A percentile compares a stretch with the other conserved stretches of the same genome.
Evolutionary conservation across 768 basidiomycete genomes (phyloP).

Genomic region (Pulveroboletus sp.): DNA sequence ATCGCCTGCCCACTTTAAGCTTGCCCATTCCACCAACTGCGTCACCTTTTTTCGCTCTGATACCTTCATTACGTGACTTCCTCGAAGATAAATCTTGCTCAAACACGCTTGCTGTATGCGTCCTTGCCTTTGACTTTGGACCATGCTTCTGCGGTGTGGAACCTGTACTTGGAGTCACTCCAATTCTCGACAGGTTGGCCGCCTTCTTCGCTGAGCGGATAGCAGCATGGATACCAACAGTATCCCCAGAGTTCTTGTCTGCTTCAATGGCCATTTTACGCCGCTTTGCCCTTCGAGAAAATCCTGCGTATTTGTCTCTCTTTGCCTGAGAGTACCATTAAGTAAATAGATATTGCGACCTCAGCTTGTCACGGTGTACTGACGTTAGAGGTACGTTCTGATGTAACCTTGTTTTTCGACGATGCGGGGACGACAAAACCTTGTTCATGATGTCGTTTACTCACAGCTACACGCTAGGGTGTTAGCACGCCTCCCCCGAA

Average conservation of each 20-base stretch:
- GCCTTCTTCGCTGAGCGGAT: constrained; percentile 88
- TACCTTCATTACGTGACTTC: constrained; percentile 47
- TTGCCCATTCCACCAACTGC: constrained; percentile 50
- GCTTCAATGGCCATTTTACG: constrained; percentile 83
- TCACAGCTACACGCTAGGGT: constrained; percentile 48
- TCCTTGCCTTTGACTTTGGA: constrained; percentile 28
- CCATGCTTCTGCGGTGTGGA: constrained; percentile 33
- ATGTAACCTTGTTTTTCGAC: constrained; percentile 34
- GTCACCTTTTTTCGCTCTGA: constrained; percentile 62
- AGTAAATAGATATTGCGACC: constrained; percentile 4
- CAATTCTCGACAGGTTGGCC: constrained; percentile 69
- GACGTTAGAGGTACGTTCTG: constrained; percentile 41
- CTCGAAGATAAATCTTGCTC: constrained; percentile 56
- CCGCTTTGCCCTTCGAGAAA: constrained; percentile 84
- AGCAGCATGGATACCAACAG: constrained; percentile 58
- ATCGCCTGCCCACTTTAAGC: constrained; percentile 40
- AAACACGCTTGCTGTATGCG: constrained; percentile 43
- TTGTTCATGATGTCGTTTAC: constrained; percentile 71
- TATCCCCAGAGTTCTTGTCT: constrained; percentile 60
- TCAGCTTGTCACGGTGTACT: constrained; percentile 7
- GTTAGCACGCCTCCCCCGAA: constrained; percentile 8
- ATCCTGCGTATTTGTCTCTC: constrained; percentile 73
- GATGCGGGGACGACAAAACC: constrained; percentile 41
- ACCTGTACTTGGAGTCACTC: constrained; percentile 42
- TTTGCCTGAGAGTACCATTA: constrained; percentile 48